phyloP scores from a whole-genome alignment of 108 stramenopile genomes.

The Discostella stelligeroides region DNA sequence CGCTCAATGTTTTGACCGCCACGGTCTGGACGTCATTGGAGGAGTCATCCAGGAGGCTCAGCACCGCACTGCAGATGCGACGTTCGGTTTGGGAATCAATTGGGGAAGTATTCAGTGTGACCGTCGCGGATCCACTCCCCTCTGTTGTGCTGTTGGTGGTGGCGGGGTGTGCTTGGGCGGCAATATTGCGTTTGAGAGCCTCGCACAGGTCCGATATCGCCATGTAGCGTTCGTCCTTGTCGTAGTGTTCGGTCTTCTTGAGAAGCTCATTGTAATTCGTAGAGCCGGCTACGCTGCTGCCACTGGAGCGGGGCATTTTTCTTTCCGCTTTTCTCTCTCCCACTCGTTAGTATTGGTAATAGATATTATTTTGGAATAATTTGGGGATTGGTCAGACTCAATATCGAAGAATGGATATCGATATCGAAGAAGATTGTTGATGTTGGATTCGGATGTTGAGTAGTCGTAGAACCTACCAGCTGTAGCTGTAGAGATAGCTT shows the following conservation, averaged over 20 bases:
- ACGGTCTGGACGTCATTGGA: slow-evolving; percentile 97
- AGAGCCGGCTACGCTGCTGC: slow-evolving; percentile 3
- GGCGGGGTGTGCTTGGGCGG: slow-evolving; percentile 40
- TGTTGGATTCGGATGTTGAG: too few relatives aligned
- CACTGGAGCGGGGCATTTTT: slow-evolving; percentile 26
- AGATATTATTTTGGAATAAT: too few relatives aligned
- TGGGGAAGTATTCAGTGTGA: not conserved
- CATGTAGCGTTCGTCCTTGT: slow-evolving; percentile 98
- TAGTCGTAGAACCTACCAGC: too few relatives aligned
- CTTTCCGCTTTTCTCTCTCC: not conserved
- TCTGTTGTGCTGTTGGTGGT: slow-evolving; percentile 1
- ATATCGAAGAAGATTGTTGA: too few relatives aligned
- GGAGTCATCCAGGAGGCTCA: slow-evolving; percentile 89
- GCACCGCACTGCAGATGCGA: slow-evolving; percentile 89
- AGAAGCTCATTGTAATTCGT: slow-evolving; percentile 61
- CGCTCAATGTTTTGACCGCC: slow-evolving; percentile 95
- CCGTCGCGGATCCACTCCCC: not conserved
- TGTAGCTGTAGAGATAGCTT: too few relatives aligned
- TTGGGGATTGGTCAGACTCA: too few relatives aligned
- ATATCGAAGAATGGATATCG: too few relatives aligned
- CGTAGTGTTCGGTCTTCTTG: slow-evolving; percentile 84
- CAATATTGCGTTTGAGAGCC: slow-evolving; percentile 77
- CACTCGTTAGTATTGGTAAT: too few relatives aligned
- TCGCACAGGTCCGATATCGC: slow-evolving; percentile 96
- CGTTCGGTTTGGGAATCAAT: slow-evolving; percentile 85